A percentile compares a stretch with the other conserved stretches of the same genome.
Evolutionary conservation across 345 rosid species (phyloP).

Genomic region (Salix caprea): DNA sequence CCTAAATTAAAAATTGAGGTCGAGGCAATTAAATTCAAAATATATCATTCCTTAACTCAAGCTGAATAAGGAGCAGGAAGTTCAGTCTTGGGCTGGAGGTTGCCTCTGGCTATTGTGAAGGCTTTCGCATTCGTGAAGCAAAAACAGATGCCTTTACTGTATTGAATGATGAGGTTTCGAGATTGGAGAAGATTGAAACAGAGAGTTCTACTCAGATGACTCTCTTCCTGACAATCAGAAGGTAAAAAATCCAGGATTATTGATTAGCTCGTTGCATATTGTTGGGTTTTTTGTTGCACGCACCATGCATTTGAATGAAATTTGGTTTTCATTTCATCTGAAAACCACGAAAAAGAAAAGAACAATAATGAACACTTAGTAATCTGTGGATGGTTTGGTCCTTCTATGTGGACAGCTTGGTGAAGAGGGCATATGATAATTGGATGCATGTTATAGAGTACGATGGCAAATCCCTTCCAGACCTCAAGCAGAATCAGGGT

Average conservation of each 20-base stretch:
- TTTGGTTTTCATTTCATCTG: background rate
- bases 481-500: constrained; percentile 6
- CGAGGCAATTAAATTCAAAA: too few species aligned
- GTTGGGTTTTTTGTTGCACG: background rate
- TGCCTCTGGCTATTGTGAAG: constrained; percentile 27
- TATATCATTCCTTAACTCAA: too few species aligned
- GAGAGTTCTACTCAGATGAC: constrained; percentile 56
- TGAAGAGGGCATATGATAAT: constrained; percentile 23
- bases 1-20: too few species aligned
- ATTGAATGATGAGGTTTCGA: constrained; percentile 84
- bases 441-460: constrained; percentile 30
- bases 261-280: background rate
- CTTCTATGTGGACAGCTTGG: constrained; percentile 21
- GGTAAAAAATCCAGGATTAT: constrained; percentile 36
- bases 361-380: background rate
- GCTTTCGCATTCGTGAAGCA: constrained; percentile 33
- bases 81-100: too few species aligned
- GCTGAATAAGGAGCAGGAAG: too few species aligned
- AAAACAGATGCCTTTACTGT: constrained; percentile 37
- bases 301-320: background rate
- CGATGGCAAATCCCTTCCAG: constrained; percentile 19
- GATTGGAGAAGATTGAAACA: constrained; percentile 92
- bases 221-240: constrained; percentile 82
- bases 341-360: background rate
- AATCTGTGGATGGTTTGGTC: background rate